Conservation (phyloP, 106 monocot species). For the Agapanthus africanus region DNA sequence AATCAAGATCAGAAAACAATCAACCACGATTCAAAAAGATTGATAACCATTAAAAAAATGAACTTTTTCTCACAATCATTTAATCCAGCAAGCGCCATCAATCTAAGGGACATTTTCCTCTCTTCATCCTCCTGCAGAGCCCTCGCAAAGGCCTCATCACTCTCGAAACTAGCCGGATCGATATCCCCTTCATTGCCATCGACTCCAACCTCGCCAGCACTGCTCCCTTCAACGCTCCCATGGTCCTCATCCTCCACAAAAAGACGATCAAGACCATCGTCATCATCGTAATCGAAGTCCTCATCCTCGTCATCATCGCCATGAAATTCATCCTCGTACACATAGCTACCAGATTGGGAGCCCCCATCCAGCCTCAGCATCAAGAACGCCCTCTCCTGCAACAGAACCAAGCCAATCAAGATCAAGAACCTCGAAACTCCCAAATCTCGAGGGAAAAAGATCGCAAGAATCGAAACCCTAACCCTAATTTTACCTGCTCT, state of each 20-base stretch:
- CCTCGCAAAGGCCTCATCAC: slow-evolving; percentile 82
- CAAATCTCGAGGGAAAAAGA: not conserved
- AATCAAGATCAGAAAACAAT: too few species aligned
- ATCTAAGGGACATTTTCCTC: slow-evolving; percentile 48
- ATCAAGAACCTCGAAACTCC: slow-evolving; percentile 4
- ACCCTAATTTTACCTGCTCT: slow-evolving; percentile 57
- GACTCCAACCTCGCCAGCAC: slow-evolving; percentile 68
- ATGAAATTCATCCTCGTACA: slow-evolving; percentile 39
- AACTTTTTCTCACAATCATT: slow-evolving; percentile 51
- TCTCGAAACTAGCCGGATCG: slow-evolving; percentile 56
- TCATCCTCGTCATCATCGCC: slow-evolving; percentile 26
- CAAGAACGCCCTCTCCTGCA: slow-evolving; percentile 95
- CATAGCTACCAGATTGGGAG: slow-evolving; percentile 47
- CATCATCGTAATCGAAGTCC: slow-evolving; percentile 4
- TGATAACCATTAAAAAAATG: not conserved
- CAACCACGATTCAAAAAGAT: too few species aligned
- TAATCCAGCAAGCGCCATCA: slow-evolving; percentile 78
- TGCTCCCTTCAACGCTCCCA: slow-evolving; percentile 39
- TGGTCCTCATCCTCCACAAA: slow-evolving; percentile 19
- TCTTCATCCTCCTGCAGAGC: slow-evolving; percentile 87
- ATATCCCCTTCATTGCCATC: slow-evolving; percentile 45
- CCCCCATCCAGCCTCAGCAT: slow-evolving; percentile 67
- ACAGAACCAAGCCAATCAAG: not conserved
- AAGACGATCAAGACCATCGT: slow-evolving; percentile 17
- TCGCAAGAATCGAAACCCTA: not conserved